Base-by-base conservation (phyloP, 2,329 filamentous ascomycete species). In the Leptoxyphium fumago region DNA sequence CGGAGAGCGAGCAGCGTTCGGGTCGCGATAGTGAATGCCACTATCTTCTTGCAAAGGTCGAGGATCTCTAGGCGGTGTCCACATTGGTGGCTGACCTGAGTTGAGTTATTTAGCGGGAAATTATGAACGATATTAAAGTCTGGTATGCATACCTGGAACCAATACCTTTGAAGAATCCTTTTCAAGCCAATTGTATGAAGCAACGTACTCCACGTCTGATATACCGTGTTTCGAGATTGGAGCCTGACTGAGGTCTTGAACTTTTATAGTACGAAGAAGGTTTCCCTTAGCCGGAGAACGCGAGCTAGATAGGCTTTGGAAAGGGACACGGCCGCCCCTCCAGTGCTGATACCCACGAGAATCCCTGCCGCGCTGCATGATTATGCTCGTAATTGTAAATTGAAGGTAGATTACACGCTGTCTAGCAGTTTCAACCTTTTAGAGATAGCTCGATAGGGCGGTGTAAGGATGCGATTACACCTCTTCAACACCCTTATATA, bases 151-250 rank as follows among this genome's bases (percentile, higher is more conserved):
- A 69, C 69, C 69, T 50, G 70, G 70, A 29, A 69, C 55, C 3
- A 70, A 44, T 10, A 75, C 69, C 1, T 59, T 63, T 5, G 64
- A 61, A 29, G 26, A 43, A 29, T 54, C 51, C 10, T 39, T 46
- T 26, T 61, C 58, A 5, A 71, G 30, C 72, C 71, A 75, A 50
- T 69, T 75, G 59, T 72, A 76, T 0, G 72, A 75, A 15, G 67
- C 64, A 28, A 73, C 51, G 52, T 68, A 67, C 36, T 65, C 45
- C 47, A n/a, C n/a, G 29, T n/a, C 29, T 9, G 29, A 32, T 9
- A 32, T 32, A 32, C 60, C 61, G 41, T 66, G 51, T 7, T 50
- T 56, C 44, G 72, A 10, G 29, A 32, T 32, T n/a, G 9, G 9
- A n/a, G 9, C 29, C 9, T n/a, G 9, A 9, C 29, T n/a, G n/a